Conservation (phyloP, 2,329 filamentous ascomycete genomes). For the Metarhizium anisopliae region DNA sequence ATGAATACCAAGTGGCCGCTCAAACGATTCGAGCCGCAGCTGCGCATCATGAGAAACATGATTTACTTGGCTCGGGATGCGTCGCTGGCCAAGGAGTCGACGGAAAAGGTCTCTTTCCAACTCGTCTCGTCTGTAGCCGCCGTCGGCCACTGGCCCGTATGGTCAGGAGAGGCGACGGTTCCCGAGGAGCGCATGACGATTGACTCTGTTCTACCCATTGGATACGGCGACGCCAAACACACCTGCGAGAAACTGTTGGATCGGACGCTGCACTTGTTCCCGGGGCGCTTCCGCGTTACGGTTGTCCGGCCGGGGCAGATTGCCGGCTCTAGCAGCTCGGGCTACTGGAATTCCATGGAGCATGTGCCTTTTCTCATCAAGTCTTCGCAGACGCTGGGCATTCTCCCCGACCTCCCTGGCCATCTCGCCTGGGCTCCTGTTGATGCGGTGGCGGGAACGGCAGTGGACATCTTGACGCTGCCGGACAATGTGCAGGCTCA, state of each 20-base stretch:
- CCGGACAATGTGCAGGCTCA: neutral
- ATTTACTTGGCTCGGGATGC: slow-evolving; percentile 32
- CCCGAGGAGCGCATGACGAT: slow-evolving; percentile 33
- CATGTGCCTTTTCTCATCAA: slow-evolving; percentile 42
- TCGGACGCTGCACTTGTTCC: slow-evolving; percentile 35
- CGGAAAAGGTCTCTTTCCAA: neutral
- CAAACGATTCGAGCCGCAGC: slow-evolving; percentile 34
- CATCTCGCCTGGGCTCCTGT: slow-evolving; percentile 37
- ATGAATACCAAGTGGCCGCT: slow-evolving; percentile 26
- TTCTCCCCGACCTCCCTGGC: slow-evolving; percentile 31
- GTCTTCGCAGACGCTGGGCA: slow-evolving; percentile 34
- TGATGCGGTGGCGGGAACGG: slow-evolving; percentile 16
- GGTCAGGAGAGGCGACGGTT: slow-evolving; percentile 19
- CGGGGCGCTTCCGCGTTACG: slow-evolving; percentile 32
- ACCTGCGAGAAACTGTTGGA: slow-evolving; percentile 41
- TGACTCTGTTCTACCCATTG: slow-evolving; percentile 30
- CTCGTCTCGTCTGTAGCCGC: neutral
- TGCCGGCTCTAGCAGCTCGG: slow-evolving; percentile 36
- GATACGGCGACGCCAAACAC: slow-evolving; percentile 44
- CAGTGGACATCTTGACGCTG: slow-evolving; percentile 9
- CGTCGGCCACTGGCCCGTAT: slow-evolving; percentile 21
- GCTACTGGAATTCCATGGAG: slow-evolving; percentile 46
- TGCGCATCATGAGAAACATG: slow-evolving; percentile 36
- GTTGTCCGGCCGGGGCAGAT: slow-evolving; percentile 42
- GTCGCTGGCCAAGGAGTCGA: slow-evolving; percentile 7